These are phyloP conservation scores for Candida endomychidarum DNA, from an alignment of 805 yeast genomes.

Conservation along the genomic window DNA sequence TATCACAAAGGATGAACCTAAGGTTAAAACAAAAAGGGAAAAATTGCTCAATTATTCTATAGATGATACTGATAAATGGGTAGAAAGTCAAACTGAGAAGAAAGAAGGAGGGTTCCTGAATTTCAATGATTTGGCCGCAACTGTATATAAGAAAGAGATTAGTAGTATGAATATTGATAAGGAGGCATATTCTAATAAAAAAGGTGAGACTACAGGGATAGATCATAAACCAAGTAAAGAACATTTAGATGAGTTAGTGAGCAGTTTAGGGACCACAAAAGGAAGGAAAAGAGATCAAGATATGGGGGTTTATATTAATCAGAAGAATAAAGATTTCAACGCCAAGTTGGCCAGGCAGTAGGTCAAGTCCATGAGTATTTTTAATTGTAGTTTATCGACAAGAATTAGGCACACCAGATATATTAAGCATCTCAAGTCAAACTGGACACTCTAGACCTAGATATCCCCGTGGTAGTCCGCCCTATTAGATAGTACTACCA, in stretches of 20 bases:
- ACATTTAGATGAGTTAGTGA: conserved; percentile 27
- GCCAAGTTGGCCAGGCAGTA: conserved; percentile 44
- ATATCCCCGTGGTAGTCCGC: no score
- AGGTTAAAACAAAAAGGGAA: background rate
- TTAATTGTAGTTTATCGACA: no score
- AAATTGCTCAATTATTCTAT: conserved; percentile 37
- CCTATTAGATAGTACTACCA: no score
- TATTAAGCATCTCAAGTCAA: no score
- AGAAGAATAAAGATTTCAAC: conserved; percentile 72
- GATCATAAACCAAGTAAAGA: conserved; percentile 20
- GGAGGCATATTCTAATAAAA: conserved; percentile 37
- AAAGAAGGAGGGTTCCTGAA: conserved; percentile 46
- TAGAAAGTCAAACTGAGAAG: conserved; percentile 34
- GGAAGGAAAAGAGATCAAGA: conserved; percentile 37
- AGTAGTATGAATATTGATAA: conserved; percentile 33
- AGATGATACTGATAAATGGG: conserved; percentile 68
- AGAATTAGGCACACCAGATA: no score
- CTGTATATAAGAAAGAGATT: conserved; percentile 57
- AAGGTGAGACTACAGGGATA: background rate
- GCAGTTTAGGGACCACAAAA: conserved; percentile 37
- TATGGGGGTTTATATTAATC: conserved; percentile 54
- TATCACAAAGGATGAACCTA: background rate
- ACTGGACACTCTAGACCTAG: no score
- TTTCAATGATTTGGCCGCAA: conserved; percentile 56
- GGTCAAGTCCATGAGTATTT: background rate